These are phyloP conservation scores for Theobroma grandiflorum DNA, from an alignment of 441 rosid genomes.

Conservation along the genomic window DNA sequence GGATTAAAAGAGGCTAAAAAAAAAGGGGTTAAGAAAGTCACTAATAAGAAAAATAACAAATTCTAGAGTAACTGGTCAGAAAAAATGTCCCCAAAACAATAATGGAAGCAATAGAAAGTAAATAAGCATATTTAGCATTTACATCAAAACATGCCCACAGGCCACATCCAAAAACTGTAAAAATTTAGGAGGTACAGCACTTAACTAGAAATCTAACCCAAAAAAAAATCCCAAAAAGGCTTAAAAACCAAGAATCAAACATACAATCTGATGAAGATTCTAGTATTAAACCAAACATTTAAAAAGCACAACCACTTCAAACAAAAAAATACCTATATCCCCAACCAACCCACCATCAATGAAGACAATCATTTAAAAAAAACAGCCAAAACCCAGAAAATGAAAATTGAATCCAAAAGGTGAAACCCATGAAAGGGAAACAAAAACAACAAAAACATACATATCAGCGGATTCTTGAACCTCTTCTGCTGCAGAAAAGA, in stretches of 20 bases:
- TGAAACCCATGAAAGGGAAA: background rate
- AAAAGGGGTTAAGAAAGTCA: background rate
- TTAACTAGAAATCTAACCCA: background rate
- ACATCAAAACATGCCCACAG: background rate
- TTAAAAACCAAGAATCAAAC: background rate
- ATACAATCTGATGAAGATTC: background rate
- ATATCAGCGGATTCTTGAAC: slow-evolving; percentile 88
- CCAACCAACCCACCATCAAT: background rate
- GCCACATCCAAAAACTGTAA: background rate
- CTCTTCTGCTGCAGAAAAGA: slow-evolving; percentile 92
- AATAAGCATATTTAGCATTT: background rate
- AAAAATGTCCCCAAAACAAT: background rate
- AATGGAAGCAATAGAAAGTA: background rate
- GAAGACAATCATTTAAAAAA: background rate
- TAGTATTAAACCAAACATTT: background rate
- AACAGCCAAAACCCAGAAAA: slow-evolving; percentile 4
- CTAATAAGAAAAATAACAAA: background rate
- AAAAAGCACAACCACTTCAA: background rate
- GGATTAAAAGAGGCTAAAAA: background rate
- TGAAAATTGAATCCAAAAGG: background rate
- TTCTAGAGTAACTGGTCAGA: background rate
- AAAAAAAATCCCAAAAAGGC: background rate
- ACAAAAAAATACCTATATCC: background rate
- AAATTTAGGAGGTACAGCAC: background rate
- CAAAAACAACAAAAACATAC: slow-evolving; percentile 45